Evolutionary conservation across 78 protist genomes (phyloP).

Genomic region (Dictyostelium purpureum): DNA sequence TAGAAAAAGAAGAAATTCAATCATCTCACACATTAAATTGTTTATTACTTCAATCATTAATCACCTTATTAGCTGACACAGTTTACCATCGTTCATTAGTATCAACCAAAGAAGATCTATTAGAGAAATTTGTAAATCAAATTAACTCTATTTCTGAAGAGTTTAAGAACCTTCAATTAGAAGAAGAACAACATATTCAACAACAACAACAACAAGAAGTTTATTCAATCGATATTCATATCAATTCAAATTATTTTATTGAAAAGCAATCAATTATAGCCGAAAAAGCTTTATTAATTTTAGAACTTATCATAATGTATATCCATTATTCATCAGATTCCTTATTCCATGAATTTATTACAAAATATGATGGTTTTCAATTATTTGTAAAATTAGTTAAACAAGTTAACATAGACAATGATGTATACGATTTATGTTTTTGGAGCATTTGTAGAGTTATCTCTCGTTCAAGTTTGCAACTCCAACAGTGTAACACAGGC

Average conservation of each 20-base stretch:
- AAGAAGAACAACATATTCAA: not conserved
- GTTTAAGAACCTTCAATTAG: not conserved
- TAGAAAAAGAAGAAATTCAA: slow-evolving; percentile 7
- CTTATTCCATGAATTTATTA: not conserved
- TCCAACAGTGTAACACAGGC: not conserved
- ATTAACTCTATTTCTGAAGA: not conserved
- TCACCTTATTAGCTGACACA: slow-evolving; percentile 53
- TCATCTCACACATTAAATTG: slow-evolving; percentile 39
- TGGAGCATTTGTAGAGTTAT: slow-evolving; percentile 32
- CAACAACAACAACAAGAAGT: not conserved
- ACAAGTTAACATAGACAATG: slow-evolving; percentile 1
- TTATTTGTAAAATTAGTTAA: slow-evolving; percentile 15
- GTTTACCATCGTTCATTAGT: slow-evolving; percentile 17
- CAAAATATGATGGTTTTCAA: slow-evolving; percentile 23
- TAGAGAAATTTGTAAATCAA: not conserved
- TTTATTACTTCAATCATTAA: slow-evolving; percentile 42
- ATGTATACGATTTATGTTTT: slow-evolving; percentile 33
- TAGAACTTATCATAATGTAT: slow-evolving; percentile 52
- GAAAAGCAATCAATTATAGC: not conserved
- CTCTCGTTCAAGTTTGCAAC: not conserved
- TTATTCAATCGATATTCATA: not conserved
- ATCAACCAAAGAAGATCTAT: not conserved
- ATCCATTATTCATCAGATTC: slow-evolving; percentile 16
- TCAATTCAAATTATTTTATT: not conserved
- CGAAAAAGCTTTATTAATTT: slow-evolving; percentile 14